Evolutionary conservation across 176 grass and related monocot species (phyloP), one percentile per base, ranked within the genome.

Genomic region (Carex kokanica): DNA sequence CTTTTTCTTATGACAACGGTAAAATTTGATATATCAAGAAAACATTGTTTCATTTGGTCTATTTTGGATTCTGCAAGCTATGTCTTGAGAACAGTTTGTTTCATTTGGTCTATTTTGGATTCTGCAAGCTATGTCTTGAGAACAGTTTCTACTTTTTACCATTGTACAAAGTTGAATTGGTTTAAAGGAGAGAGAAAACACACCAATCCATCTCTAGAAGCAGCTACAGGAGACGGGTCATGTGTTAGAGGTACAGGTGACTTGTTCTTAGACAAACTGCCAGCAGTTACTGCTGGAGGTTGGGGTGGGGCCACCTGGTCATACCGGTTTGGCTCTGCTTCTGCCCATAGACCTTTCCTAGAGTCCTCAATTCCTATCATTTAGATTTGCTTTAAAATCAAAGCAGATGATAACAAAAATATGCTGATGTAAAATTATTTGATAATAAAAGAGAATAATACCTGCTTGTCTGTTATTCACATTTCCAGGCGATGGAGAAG

Each of bases 131-230:
- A 63, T 43, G 29, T 53, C 36, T 83, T 61, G 73, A 21, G 60
- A 69, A 67, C 27, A 84, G 18, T 70, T 13, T 78, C 63, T 45
- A 31, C 47, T 53, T 67, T 64, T 57, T 14, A 68, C 80, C 31
- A 60, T 45, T 60, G 13, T 75, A 85, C 34, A 34, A 81, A 81
- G 12, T 57, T 31, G 45, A 80, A 83, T 75, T 16, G 21, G 63
- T 0, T 11, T 25, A 82, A 80, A 32, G 14, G 54, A 77, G 85
- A 82, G 4, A 43, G 85, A 60, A 78, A 79, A 81, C 91, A 92
- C 83, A 97, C 94, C 84, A 83, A 61, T 82, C 67, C 88, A 84
- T 97, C 94, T 90, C 87, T 94, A 23, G 86, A 82, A 68, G 70
- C 83, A 12, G 89, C 10, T 23, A 1, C 56, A 45, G 78, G 59